Base-by-base conservation (phyloP, 345 rosid species). In the Murraya koenigii region DNA sequence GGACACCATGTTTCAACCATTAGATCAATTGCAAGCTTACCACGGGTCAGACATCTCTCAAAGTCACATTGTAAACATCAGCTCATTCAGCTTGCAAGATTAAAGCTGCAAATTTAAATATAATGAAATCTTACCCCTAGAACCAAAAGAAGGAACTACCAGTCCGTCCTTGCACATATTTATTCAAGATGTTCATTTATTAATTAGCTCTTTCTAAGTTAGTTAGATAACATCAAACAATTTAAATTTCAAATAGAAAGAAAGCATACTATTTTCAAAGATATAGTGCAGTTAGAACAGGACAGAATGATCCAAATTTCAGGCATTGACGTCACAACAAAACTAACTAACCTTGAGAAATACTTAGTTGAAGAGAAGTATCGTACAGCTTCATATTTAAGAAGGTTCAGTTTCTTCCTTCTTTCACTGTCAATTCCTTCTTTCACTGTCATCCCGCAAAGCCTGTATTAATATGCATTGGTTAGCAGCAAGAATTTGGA, bases 321-420 rank as follows among this genome's bases (percentile, higher is more conserved):
- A n/a, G n/a, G 26, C 5, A 66, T 36, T 9, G 15, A 26, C 35
- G 5, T 41, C 20, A 11, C 19, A 44, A 44, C 54, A 69, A 69
- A 15, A 11, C n/a, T n/a, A n/a, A n/a, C n/a, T n/a, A n/a, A n/a
- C n/a, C n/a, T 39, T 81, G 78, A 82, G 81, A 80, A 74, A 84
- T 66, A 74, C 64, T 56, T 78, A 84, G 79, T 74, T 69, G 47
- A 78, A 77, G 81, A 81, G 59, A 81, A 84, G 75, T 78, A 73
- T 80, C 95, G 79, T 92, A 93, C 99, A 78, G 98, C 98, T 89
- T 90, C 99, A 80, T 95, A 93, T 82, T 90, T 33, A 78, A 95
- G 96, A 80, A 93, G 82, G 86, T 90, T 95, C 30, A 95, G 87
- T 84, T 88, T 93, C 89, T 86, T 95, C 85, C 96, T 92, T 82